Percentiles rank a stretch among this genome's conserved stretches.
Evolutionary conservation across 176 grass and related monocot genomes (phyloP).

Genomic region (Carex scoparia): DNA sequence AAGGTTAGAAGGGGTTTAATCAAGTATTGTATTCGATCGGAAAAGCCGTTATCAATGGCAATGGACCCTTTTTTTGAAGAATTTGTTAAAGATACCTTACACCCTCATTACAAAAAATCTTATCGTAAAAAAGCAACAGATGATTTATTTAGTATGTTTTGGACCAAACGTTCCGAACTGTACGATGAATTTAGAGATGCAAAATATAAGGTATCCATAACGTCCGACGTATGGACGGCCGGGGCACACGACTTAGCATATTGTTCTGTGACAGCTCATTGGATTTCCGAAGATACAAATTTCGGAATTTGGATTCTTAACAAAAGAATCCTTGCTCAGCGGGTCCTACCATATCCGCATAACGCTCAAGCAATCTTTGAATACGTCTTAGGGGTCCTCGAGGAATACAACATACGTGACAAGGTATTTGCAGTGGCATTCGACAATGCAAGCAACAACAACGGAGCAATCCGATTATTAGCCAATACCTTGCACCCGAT

Average conservation of each 20-base stretch:
- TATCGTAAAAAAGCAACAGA: background rate
- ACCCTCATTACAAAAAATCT: background rate
- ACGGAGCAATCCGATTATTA: background rate
- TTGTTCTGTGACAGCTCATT: background rate
- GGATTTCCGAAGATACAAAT: background rate
- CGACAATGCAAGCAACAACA: background rate
- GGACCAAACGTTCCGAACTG: background rate
- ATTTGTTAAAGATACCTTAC: background rate
- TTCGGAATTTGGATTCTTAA: background rate
- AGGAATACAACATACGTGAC: background rate
- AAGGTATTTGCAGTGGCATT: background rate
- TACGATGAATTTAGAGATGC: too few species aligned
- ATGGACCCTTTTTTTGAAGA: background rate
- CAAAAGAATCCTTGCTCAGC: background rate
- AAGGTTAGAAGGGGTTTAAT: too few species aligned
- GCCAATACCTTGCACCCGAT: background rate
- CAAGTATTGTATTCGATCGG: too few species aligned
- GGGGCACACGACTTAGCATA: background rate
- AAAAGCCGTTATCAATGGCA: background rate
- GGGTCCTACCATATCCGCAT: background rate
- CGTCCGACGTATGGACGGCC: background rate
- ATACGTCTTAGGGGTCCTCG: background rate
- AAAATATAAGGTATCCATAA: too few species aligned
- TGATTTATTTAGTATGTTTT: background rate
- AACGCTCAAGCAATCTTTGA: background rate